phyloP scores from a whole-genome alignment of 495 filamentous ascomycete species.

The Bathelium albidoporum region DNA sequence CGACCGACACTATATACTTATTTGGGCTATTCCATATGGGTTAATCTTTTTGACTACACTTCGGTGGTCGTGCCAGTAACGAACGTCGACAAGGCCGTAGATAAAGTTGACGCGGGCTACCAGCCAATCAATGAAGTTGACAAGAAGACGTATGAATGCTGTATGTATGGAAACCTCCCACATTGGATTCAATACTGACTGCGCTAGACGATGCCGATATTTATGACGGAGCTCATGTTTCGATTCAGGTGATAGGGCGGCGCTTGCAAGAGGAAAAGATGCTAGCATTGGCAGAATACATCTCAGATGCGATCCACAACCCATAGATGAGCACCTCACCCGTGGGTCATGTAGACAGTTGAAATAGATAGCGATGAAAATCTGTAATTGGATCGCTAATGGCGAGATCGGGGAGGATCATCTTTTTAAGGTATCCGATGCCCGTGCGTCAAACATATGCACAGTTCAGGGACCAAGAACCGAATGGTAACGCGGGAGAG shows the following conservation, averaged over 20 bases:
- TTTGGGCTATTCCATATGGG: constrained; percentile 42
- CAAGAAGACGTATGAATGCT: constrained; percentile 36
- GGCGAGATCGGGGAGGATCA: no score
- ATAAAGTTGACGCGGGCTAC: constrained; percentile 34
- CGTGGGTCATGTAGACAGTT: not conserved
- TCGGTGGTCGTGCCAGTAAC: constrained; percentile 49
- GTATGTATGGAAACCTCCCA: constrained; percentile 34
- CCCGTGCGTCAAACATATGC: not conserved
- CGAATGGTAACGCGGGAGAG: not conserved
- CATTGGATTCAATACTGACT: not conserved
- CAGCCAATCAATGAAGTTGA: constrained; percentile 36
- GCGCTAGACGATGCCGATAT: constrained; percentile 35
- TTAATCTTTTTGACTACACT: constrained; percentile 51
- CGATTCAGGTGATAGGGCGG: constrained; percentile 37
- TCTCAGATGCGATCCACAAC: constrained; percentile 18
- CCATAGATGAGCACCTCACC: not conserved
- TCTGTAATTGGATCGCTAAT: no score
- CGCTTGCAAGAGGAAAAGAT: constrained; percentile 41
- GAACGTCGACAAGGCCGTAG: constrained; percentile 42
- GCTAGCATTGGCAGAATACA: constrained; percentile 35
- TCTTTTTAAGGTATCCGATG: not conserved
- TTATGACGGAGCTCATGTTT: constrained; percentile 39
- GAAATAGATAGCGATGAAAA: not conserved
- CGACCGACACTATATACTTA: constrained; percentile 38
- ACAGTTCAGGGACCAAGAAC: constrained; percentile 2